Percentiles rank a stretch among this genome's conserved stretches.
Evolutionary conservation across 352 stramenopile genomes (phyloP).

Genomic region (Globisporangium canariense): DNA sequence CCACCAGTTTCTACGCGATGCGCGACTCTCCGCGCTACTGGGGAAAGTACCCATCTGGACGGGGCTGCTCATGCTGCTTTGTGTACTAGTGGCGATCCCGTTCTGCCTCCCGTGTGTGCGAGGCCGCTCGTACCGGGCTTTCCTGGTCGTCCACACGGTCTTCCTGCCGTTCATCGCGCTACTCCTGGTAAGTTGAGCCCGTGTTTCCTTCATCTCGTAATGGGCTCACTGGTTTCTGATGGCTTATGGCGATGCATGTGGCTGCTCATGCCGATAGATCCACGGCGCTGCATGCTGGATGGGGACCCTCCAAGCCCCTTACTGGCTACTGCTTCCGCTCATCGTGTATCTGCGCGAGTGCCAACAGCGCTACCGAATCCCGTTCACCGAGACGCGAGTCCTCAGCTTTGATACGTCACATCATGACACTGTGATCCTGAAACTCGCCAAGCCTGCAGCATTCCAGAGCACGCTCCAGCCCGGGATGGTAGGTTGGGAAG

Average conservation of each 20-base stretch:
- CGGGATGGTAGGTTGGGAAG: conserved; percentile 27
- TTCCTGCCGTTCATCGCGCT: conserved; percentile 31
- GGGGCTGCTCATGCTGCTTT: conserved; percentile 31
- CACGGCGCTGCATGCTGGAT: conserved; percentile 38
- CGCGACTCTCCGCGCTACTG: conserved; percentile 10
- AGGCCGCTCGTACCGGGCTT: conserved; percentile 23
- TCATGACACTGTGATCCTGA: conserved; percentile 22
- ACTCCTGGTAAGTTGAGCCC: conserved; percentile 21
- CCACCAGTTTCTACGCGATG: conserved; percentile 19
- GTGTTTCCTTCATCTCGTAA: too few species aligned
- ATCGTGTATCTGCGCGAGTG: conserved; percentile 30
- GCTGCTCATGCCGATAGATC: conserved; percentile 19
- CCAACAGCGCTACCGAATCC: conserved; percentile 18
- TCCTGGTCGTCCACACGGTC: conserved; percentile 26
- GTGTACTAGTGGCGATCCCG: conserved; percentile 22
- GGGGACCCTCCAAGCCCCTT: conserved; percentile 25
- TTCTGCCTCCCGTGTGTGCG: conserved; percentile 23
- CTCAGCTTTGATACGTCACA: conserved; percentile 16
- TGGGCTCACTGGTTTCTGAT: too few species aligned
- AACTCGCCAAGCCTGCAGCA: conserved; percentile 27
- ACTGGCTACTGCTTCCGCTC: conserved; percentile 30
- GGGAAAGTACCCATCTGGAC: conserved; percentile 36
- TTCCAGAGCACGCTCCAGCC: conserved; percentile 27
- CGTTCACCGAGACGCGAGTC: conserved; percentile 21
- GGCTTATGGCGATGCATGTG: too few species aligned